Conservation (phyloP, 2,329 filamentous ascomycete genomes). For the Curvularia lunata region DNA sequence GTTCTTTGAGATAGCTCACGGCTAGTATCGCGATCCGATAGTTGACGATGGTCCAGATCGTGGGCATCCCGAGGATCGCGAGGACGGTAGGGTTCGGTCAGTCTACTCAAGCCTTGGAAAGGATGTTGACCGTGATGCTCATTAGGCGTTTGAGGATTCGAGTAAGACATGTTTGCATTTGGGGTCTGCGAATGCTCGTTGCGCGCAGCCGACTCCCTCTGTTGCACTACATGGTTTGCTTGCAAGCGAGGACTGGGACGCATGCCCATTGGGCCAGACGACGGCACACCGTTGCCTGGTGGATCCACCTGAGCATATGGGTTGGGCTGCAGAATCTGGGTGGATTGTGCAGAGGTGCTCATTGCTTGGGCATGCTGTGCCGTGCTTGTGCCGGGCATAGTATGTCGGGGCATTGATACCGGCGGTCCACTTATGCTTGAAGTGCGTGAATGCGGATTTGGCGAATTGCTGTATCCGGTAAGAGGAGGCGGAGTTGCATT, state of each 20-base stretch:
- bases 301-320: slow-evolving; percentile 48
- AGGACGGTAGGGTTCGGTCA: slow-evolving; percentile 38
- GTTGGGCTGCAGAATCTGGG: slow-evolving; percentile 46
- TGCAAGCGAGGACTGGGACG: slow-evolving; percentile 46
- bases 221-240: slow-evolving; percentile 37
- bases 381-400: slow-evolving; percentile 29
- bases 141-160: slow-evolving; percentile 42
- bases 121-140: slow-evolving; percentile 37
- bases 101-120: slow-evolving; percentile 30
- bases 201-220: slow-evolving; percentile 36
- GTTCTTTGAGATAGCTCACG: slow-evolving; percentile 41
- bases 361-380: slow-evolving; percentile 29
- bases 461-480: slow-evolving; percentile 39
- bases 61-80: slow-evolving; percentile 40
- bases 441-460: slow-evolving; percentile 44
- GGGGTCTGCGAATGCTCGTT: slow-evolving; percentile 45
- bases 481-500: slow-evolving; percentile 45
- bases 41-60: slow-evolving; percentile 38
- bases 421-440: slow-evolving; percentile 43
- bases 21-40: slow-evolving; percentile 41
- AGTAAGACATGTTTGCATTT: slow-evolving; percentile 40
- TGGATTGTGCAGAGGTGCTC: slow-evolving; percentile 31
- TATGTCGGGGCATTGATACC: slow-evolving; percentile 33
- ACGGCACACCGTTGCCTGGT: slow-evolving; percentile 34
- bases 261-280: slow-evolving; percentile 45